phyloP scores from a whole-genome alignment of 495 filamentous ascomycete genomes.

The Saxophila tyrrhenica region DNA sequence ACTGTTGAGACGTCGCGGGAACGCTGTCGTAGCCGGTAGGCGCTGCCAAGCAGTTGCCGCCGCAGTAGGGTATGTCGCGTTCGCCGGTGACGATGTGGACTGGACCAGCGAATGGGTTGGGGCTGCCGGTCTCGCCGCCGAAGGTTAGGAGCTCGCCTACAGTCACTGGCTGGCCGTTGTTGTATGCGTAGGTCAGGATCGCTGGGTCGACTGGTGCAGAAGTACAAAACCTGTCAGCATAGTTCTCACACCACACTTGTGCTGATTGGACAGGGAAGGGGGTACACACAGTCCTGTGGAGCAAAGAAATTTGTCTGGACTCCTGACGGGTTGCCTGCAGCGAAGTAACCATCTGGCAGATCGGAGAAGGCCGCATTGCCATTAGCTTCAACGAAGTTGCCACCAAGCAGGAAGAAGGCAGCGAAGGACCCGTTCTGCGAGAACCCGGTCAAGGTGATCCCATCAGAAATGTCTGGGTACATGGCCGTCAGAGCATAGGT shows the following conservation, averaged over 20 bases:
- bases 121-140: slow-evolving; percentile 9
- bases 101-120: slow-evolving; percentile 19
- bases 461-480: slow-evolving; percentile 44
- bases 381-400: slow-evolving; percentile 38
- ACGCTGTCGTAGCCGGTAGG: slow-evolving; percentile 10
- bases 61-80: slow-evolving; percentile 23
- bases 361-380: slow-evolving; percentile 29
- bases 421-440: slow-evolving; percentile 31
- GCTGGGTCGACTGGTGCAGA: slow-evolving; percentile 37
- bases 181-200: slow-evolving; percentile 26
- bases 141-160: slow-evolving; percentile 24
- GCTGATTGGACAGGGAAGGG: too few relatives aligned
- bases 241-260: too few relatives aligned
- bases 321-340: slow-evolving; percentile 13
- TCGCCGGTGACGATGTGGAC: slow-evolving; percentile 21
- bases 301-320: slow-evolving; percentile 34
- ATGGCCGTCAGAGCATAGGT: slow-evolving; percentile 35
- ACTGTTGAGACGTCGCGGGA: slow-evolving; percentile 1
- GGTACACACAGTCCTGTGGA: too few relatives aligned
- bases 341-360: slow-evolving; percentile 38
- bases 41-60: slow-evolving; percentile 23
- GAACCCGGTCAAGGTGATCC: slow-evolving; percentile 48
- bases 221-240: too few relatives aligned
- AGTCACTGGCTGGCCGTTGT: slow-evolving; percentile 18
- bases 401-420: slow-evolving; percentile 31